These are phyloP conservation scores for Protomyces inundatus DNA, from an alignment of 1,139 yeast genomes.

Conservation along the genomic window DNA sequence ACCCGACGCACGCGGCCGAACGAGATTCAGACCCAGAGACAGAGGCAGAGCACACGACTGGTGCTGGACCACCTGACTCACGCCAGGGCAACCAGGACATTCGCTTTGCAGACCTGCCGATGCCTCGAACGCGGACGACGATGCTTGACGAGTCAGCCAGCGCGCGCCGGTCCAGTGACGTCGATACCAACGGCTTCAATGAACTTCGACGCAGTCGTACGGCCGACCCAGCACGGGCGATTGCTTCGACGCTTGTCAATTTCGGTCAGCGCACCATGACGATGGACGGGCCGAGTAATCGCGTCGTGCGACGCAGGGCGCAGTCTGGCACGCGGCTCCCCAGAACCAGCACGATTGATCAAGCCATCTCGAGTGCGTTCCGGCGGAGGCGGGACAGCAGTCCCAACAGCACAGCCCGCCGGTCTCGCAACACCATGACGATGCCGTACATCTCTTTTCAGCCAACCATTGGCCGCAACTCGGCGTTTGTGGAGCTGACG, in stretches of 20 bases:
- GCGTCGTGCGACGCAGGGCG: conserved; percentile 7
- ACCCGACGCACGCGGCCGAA: background rate
- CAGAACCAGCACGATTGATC: conserved; percentile 34
- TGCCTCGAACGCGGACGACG: conserved; percentile 37
- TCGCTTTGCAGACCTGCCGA: conserved; percentile 46
- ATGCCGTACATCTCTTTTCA: conserved; percentile 41
- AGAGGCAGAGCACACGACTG: background rate
- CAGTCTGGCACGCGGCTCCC: conserved; percentile 20
- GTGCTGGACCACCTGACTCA: background rate
- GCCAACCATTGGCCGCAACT: conserved; percentile 93
- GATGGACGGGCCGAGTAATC: conserved; percentile 39
- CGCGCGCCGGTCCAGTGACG: background rate
- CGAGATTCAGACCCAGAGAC: background rate
- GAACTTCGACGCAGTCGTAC: background rate
- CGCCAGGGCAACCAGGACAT: conserved; percentile 35
- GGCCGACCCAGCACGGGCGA: conserved; percentile 6
- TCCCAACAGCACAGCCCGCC: conserved; percentile 8
- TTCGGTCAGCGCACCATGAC: conserved; percentile 48
- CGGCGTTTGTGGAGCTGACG: conserved; percentile 80
- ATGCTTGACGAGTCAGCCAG: background rate
- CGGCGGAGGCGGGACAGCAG: conserved; percentile 26
- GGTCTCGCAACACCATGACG: conserved; percentile 23
- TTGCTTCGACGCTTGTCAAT: conserved; percentile 33
- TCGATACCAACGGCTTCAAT: background rate
- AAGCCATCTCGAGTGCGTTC: conserved; percentile 27